Conservation (phyloP, 176 grass and related monocot genomes). For the Stipa capillata region DNA sequence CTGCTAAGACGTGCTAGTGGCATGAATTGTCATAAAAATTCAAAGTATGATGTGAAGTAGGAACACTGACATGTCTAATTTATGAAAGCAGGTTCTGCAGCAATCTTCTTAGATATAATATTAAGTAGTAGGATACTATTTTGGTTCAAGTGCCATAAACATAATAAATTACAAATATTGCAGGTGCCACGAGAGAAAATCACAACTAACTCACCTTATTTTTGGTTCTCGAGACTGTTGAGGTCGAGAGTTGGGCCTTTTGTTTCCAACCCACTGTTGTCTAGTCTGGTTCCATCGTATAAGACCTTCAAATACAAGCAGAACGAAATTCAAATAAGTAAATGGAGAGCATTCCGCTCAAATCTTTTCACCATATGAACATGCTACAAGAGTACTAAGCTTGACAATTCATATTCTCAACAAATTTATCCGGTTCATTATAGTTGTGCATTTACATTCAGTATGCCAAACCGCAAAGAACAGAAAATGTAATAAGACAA, state of each 20-base stretch:
- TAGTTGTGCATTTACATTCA: neutral
- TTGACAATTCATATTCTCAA: neutral
- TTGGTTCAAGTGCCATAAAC: neutral
- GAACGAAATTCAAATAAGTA: neutral
- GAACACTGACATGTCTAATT: neutral
- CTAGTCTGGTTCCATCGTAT: conserved; percentile 85
- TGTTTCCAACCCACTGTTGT: conserved; percentile 77
- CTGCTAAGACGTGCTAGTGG: neutral
- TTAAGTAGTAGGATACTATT: neutral
- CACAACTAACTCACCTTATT: conserved; percentile 48
- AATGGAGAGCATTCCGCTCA: neutral
- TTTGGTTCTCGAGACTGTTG: conserved; percentile 61
- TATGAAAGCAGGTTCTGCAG: neutral
- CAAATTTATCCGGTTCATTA: neutral
- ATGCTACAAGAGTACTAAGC: neutral
- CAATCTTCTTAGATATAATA: neutral
- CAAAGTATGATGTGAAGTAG: neutral
- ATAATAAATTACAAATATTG: neutral
- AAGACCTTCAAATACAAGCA: conserved; percentile 45
- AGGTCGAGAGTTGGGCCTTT: conserved; percentile 22
- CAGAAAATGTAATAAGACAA: neutral
- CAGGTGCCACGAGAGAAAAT: neutral
- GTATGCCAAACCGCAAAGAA: neutral
- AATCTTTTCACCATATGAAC: neutral
- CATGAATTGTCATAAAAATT: neutral